Base-by-base conservation (phyloP, 345 rosid species). In the Lepidium aucheri region DNA sequence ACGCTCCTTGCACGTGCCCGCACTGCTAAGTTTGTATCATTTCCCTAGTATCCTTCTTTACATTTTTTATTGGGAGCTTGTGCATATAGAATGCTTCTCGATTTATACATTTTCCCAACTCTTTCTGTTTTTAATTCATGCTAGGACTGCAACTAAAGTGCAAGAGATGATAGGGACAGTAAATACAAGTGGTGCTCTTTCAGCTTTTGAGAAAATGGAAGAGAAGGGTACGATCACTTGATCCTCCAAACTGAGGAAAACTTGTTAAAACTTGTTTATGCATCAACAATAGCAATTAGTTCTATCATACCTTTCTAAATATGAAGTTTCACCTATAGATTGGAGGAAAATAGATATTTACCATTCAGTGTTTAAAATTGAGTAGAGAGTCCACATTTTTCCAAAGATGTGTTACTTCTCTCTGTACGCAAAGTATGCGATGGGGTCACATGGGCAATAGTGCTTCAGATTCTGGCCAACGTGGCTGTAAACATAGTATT, bases 161-260 rank as follows among this genome's bases (percentile, higher is more conserved):
- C 86, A 71, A 80, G 91, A 84, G 80, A 84, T 86, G 96, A 74
- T 88, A 72, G 96, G 88, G 46, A 82, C 83, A 74, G 86, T 88
- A 56, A 78, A 84, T 74, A 84, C 89, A 73, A 83, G 84, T 26
- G 80, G 81, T 69, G 86, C 90, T 74, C 88, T 88, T 60, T 68
- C 91, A 47, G 91, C 96, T 50, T 86, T 88, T 55, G 91, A 83
- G 56, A 88, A 83, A 70, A 88, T 88, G 91, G 91, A 86, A 84
- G 89, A 86, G 77, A 88, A 86, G 80, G 91, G 96, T 84, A 60
- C 2, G 55, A 44, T 28, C 44, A 43, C 56, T 56, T 12, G 20
- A 60, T 52, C 42, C 57, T 56, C 36, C 36, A 57, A 40, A 33
- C 15, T 47, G 7, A 47, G 40, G 14, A 36, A 32, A 54, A 16